Base-by-base conservation (phyloP, 495 filamentous ascomycete species). In the Podospora anserina region DNA sequence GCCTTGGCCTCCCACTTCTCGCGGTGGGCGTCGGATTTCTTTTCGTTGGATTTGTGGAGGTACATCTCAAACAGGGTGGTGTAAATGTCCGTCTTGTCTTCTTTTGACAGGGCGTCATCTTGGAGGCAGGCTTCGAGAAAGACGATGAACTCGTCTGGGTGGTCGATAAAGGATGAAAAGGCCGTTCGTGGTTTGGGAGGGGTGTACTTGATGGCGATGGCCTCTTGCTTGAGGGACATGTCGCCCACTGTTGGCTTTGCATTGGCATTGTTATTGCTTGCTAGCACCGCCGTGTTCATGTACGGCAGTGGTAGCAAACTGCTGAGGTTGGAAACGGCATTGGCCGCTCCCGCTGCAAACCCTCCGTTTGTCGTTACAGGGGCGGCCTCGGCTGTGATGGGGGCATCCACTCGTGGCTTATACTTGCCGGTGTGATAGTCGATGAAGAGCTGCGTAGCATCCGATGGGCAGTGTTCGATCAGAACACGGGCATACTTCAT, bases 41-140 rank as follows among this genome's bases (percentile, higher is more conserved):
- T 89, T n/a, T 87, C 83, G 71, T 87, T 90, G 55, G 93, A 91
- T 66, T 91, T 92, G 72, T 97, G 91, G 23, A 99, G 83, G 76
- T 97, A 99, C 88, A 98, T 97, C 75, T 99, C 95, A 76, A 99
- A 98, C 32, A 99, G 79, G 0, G 95, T 97, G 1, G 95, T 98
- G 78, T 94, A 94, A 55, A 99, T 87, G 77, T 98, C 96, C 6
- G 87, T 83, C 71, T 88, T 90, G 71, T 97, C 91, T 13, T 78
- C 73, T 62, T 91, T 82, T 27, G 86, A 88, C 4, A 95, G 78
- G 26, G 87, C 79, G 6, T 89, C 84, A 69, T 90, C 86, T 67
- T 87, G 84, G 6, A 91, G 86, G 64, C 89, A 94, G 26, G 91
- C 91, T 80, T 99, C 95, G 1, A 99, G 81, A 74, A 99, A 99